Evolutionary conservation across 1,139 yeast species (phyloP).

Genomic region (Cylindricascospora bacillispora): DNA sequence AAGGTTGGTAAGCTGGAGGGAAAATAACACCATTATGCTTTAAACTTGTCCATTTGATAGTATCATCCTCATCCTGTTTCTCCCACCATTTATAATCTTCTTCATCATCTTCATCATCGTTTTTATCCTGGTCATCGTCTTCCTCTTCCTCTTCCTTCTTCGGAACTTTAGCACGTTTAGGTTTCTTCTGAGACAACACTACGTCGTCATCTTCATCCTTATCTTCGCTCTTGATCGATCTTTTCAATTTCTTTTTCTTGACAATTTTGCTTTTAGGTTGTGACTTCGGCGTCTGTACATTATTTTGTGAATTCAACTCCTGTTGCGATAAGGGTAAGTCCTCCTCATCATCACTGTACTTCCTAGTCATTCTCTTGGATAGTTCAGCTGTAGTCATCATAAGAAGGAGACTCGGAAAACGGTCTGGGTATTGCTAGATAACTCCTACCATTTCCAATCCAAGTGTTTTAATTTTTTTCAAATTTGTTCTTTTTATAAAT

Average conservation of each 20-base stretch:
- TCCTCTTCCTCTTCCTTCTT: conserved; percentile 8
- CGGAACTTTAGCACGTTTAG: background rate
- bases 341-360: too few relatives aligned
- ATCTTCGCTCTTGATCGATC: conserved; percentile 7
- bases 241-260: conserved; percentile 2
- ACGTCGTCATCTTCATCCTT: conserved; percentile 5
- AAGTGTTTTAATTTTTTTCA: too few relatives aligned
- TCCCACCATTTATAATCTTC: conserved; percentile 71
- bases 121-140: conserved; percentile 36
- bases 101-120: conserved; percentile 28
- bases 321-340: background rate
- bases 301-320: conserved; percentile 1
- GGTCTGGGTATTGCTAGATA: too few relatives aligned
- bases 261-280: background rate
- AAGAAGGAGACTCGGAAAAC: too few relatives aligned
- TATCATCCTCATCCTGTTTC: conserved; percentile 53
- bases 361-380: too few relatives aligned
- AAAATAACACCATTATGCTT: conserved; percentile 86
- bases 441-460: too few relatives aligned
- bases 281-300: conserved; percentile 1
- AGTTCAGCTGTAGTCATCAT: too few relatives aligned
- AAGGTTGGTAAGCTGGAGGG: conserved; percentile 83
- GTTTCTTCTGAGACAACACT: background rate
- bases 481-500: too few relatives aligned
- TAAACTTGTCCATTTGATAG: conserved; percentile 73